Base-by-base conservation (phyloP, 768 basidiomycete species). In the Sarcomyxa edulis region DNA sequence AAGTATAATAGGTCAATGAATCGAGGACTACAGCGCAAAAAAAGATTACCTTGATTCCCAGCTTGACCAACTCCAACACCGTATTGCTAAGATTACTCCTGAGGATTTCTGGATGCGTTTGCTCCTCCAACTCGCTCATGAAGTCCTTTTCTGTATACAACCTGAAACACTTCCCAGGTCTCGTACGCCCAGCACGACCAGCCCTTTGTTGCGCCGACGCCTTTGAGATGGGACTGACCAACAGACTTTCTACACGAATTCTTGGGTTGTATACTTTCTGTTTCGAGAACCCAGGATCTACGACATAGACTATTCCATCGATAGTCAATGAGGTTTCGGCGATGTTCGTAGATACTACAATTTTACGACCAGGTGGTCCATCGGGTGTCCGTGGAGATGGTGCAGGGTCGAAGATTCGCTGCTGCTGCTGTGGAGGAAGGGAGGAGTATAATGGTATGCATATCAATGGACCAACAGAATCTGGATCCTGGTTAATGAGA, bases 291-390 rank as follows among this genome's bases (percentile, higher is more conserved):
- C 93, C 94, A 0, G 94, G 91, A 54, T 97, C 95, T 32, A 97
- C 93, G 41, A 97, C 95, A 51, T 98, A 99, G n/a, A 99, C 94
- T 51, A 99, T 97, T 15, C 95, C 95, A 49, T 99, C 95, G 42
- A 99, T 98, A 3, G 95, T 99, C 29, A 98, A 64, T 2, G 92
- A 95, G 2, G 95, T 98, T 62, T 99, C 95, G 3, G 96, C 96
- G 42, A 98, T 92, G 56, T 98, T 99, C 20, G 95, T 99, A 7
- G 93, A 90, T 1, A 99, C 70, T 22, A 99, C 87, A 30, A 98
- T 76, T 59, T 99, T 99, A 43, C 95, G 78, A 0, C 95, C 95
- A 0, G 85, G 82, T 0, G 91, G 84, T 1, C 91, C 84, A 35
- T 68, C 79, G 0, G 74, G 57, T 0, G 60, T 66, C 3, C 71